Percentiles rank a stretch among this genome's conserved stretches.
Evolutionary conservation across 805 yeast species (phyloP).

Genomic region (Saccharomycopsis selenospora): DNA sequence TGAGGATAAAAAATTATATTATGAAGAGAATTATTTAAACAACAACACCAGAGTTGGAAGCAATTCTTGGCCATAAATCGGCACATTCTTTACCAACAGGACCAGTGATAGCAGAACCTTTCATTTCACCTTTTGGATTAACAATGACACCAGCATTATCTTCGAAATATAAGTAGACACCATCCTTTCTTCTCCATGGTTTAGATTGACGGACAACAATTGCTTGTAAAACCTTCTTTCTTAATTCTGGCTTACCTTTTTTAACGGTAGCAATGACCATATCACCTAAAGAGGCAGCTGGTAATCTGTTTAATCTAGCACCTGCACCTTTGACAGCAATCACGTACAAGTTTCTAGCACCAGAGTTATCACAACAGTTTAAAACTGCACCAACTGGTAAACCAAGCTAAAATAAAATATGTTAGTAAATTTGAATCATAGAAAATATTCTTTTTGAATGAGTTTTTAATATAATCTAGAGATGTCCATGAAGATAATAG

Average conservation of each 20-base stretch:
- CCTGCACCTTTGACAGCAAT: conserved; percentile 98
- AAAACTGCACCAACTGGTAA: conserved; percentile 99
- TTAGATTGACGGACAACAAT: conserved; percentile 98
- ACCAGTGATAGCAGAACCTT: conserved; percentile 99
- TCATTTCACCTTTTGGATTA: conserved; percentile 99
- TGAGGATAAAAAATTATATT: neutral
- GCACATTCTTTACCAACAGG: conserved; percentile 99
- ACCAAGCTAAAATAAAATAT: conserved; percentile 63
- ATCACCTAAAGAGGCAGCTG: conserved; percentile 99
- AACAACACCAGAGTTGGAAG: conserved; percentile 99
- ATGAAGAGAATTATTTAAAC: conserved; percentile 48
- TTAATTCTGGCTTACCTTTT: conserved; percentile 99
- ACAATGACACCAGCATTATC: conserved; percentile 99
- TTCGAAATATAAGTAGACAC: conserved; percentile 98
- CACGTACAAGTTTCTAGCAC: conserved; percentile 99
- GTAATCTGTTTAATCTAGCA: conserved; percentile 99
- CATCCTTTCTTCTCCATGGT: conserved; percentile 99
- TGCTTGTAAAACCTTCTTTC: conserved; percentile 99
- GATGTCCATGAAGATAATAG: no score
- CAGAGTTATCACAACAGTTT: conserved; percentile 99
- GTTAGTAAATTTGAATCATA: conserved; percentile 5
- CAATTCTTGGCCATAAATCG: conserved; percentile 99
- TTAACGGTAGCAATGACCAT: conserved; percentile 99
- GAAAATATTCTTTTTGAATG: neutral
- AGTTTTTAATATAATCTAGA: neutral